Evolutionary conservation across 805 yeast species (phyloP).

Genomic region (Wickerhamiella australiensis): DNA sequence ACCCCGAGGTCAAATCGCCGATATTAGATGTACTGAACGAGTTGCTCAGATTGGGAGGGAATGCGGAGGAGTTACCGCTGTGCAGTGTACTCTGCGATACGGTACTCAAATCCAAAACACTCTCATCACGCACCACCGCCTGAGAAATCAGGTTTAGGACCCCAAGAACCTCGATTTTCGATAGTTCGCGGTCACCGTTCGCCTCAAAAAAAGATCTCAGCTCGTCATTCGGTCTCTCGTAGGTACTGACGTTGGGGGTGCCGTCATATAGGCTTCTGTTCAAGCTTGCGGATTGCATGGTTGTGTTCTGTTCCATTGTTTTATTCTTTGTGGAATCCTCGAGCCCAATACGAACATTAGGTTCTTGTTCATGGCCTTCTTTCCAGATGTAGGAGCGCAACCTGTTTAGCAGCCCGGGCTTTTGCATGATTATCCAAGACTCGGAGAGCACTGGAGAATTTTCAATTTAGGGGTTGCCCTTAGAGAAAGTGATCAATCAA

Average conservation of each 20-base stretch:
- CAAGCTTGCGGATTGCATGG: background rate
- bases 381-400: constrained; percentile 7
- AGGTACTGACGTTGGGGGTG: background rate
- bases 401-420: constrained; percentile 6
- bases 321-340: background rate
- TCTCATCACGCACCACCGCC: constrained; percentile 23
- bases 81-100: constrained; percentile 1
- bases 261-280: background rate
- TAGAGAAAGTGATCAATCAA: background rate
- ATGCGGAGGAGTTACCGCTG: constrained; percentile 5
- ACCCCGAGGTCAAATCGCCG: constrained; percentile 5
- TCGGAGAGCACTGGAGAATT: background rate
- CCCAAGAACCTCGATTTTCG: constrained; percentile 65
- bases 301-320: background rate
- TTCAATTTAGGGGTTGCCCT: background rate
- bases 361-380: background rate
- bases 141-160: constrained; percentile 48
- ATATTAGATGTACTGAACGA: constrained; percentile 6
- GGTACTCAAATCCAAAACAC: constrained; percentile 18
- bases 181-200: constrained; percentile 58
- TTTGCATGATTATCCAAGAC: constrained; percentile 2
- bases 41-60: constrained; percentile 3
- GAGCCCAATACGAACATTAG: constrained; percentile 1
- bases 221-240: constrained; percentile 40
- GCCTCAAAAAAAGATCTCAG: constrained; percentile 53